Conservation (phyloP, 352 stramenopile genomes). For the Pilasporangium apinafurcum region DNA sequence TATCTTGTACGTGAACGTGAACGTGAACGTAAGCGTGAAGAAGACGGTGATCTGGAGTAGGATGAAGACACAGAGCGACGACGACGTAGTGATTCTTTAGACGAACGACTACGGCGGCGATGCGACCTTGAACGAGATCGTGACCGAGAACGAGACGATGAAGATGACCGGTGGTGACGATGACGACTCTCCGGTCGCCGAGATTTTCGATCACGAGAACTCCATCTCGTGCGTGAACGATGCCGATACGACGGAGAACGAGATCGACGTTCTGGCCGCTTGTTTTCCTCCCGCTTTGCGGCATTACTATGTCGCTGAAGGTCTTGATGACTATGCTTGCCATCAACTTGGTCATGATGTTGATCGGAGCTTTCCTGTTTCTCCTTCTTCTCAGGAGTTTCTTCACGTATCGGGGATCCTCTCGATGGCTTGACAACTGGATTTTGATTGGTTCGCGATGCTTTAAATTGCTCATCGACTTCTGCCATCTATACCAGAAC, state of each 20-base stretch:
- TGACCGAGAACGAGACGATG: slow-evolving; percentile 17
- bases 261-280: neutral
- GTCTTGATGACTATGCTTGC: neutral
- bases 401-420: too few relatives aligned
- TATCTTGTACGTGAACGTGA: too few relatives aligned
- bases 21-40: slow-evolving; percentile 11
- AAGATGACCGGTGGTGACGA: slow-evolving; percentile 14
- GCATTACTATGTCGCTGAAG: too few relatives aligned
- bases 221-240: neutral
- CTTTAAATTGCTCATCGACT: slow-evolving; percentile 17
- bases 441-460: too few relatives aligned
- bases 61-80: slow-evolving; percentile 1
- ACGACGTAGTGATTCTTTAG: neutral
- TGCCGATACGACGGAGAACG: neutral
- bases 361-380: neutral
- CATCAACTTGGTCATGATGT: neutral
- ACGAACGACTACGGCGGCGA: slow-evolving; percentile 3
- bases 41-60: slow-evolving; percentile 2
- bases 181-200: slow-evolving; percentile 10
- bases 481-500: slow-evolving; percentile 18
- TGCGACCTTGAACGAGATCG: slow-evolving; percentile 29
- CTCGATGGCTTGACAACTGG: too few relatives aligned
- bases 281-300: too few relatives aligned
- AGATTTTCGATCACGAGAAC: slow-evolving; percentile 5
- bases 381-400: slow-evolving; percentile 15